Evolutionary conservation across 768 basidiomycete species (phyloP), one percentile per base, ranked within the genome.

Genomic region (Gloeostereum incarnatum): DNA sequence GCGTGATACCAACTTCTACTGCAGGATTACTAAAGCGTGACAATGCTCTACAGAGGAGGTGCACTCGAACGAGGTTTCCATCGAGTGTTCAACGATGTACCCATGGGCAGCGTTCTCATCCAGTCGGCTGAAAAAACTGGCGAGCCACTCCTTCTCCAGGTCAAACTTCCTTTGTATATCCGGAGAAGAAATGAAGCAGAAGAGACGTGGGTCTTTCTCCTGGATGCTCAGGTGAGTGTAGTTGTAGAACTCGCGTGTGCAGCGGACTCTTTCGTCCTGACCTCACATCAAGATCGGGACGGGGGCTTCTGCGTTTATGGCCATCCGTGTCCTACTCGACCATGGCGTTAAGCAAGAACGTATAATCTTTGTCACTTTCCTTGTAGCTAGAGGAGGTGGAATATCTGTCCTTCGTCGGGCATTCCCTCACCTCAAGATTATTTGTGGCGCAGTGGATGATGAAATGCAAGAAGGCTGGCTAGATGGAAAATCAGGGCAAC

Each of bases 251-350:
- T 13, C 22, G 30, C n/a, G 27, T 24, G 4, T 35, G 14, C 19
- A 32, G 26, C 33, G 31, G 13, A 31, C 35, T 41, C 29, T 36
- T 35, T 31, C 9, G 19, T 19, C 18, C 26, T 35, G 17, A 25
- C 30, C 10, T 29, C n/a, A 6, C 14, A 10, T 24, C 13, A 46
- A 94, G 81, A 90, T 98, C 55, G 91, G 89, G 5, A 97, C 94
- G 0, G 94, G 82, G 4, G 92, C 93, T 0, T 78, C 88, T 3
- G 81, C 82, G 14, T 86, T 97, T 57, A 97, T 98, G 94, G 83
- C 92, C 0, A 87, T 99, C 44, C 83, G 94, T 20, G 75, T 94
- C 8, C 64, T 97, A 7, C 70, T 98, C 13, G 94, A 99, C 54
- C 94, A 99, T 48, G 91, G 94, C 9, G 80, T 94, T 13, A 72